A percentile compares a stretch with the other conserved stretches of the same genome.
These are phyloP conservation scores for Hyaloperonospora brassicae DNA, from an alignment of 352 stramenopile species.

Conservation along the genomic window DNA sequence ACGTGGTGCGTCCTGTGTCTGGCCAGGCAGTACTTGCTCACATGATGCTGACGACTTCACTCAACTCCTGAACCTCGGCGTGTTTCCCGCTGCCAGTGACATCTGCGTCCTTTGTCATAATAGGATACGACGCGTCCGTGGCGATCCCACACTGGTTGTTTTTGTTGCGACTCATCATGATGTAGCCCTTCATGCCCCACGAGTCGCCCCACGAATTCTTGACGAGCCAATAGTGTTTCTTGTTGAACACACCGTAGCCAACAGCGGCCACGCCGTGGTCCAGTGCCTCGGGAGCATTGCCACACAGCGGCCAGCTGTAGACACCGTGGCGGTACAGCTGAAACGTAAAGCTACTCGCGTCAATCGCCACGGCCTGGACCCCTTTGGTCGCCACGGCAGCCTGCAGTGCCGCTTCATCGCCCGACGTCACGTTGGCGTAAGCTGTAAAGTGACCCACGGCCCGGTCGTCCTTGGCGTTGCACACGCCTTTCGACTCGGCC, in stretches of 20 bases:
- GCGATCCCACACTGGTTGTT: conserved; percentile 93
- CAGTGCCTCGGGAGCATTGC: conserved; percentile 83
- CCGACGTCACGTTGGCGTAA: conserved; percentile 60
- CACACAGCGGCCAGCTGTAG: conserved; percentile 42
- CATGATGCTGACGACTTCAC: conserved; percentile 26
- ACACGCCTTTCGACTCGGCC: conserved; percentile 84
- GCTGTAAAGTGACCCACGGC: conserved; percentile 77
- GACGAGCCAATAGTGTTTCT: conserved; percentile 89
- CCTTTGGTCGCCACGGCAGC: conserved; percentile 67
- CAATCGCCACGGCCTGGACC: conserved; percentile 80
- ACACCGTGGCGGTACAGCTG: conserved; percentile 71
- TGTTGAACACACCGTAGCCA: conserved; percentile 85
- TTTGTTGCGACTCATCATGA: conserved; percentile 76
- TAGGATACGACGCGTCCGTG: conserved; percentile 68
- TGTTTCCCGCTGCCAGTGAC: neutral
- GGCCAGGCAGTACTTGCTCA: conserved; percentile 3
- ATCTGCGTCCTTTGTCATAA: conserved; percentile 25
- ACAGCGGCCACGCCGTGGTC: conserved; percentile 93
- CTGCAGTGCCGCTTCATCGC: conserved; percentile 73
- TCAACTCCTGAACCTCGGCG: conserved; percentile 12
- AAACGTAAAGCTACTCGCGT: conserved; percentile 71
- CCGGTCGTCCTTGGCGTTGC: conserved; percentile 70
- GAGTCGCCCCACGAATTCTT: conserved; percentile 89
- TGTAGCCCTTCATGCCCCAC: conserved; percentile 88
- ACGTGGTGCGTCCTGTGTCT: too few relatives aligned